Evolutionary conservation across 1,139 yeast species (phyloP), one percentile per base, ranked within the genome.

Genomic region (Suhomyces guaymorum): DNA sequence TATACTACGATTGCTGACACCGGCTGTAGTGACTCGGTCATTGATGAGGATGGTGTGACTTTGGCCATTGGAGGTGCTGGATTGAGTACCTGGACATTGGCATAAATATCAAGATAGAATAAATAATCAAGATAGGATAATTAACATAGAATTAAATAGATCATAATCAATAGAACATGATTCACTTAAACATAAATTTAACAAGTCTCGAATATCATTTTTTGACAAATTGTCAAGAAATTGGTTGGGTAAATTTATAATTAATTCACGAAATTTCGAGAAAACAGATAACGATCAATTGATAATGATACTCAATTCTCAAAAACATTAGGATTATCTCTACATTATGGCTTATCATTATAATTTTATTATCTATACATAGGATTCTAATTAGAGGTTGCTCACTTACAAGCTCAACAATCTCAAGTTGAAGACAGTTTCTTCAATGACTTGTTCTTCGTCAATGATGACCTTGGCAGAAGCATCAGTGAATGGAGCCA

Each of bases 1-100:
- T 86, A 83, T 55, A 86, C 96, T 2, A 82, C 96, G 0, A 77
- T 89, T 23, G 95, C 97, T 0, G 98, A 92, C 53, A 86, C 96
- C 0, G 97, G 96, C 0, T 80, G 89, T 37, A 58, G 78, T 27
- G 83, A 70, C 35, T 46, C 70, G 1, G 49, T 68, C 1, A 28
- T 32, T 0, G 44, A 59, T n/a, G 56, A 48, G 2, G 57, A 54
- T 7, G 30, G 32, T 2, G 47, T 53, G 2, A 37, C 67, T n/a
- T 62, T 66, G 0, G 53, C 81, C 5, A 57, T 82, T 15, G 92
- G 87, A 10, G 94, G 94, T 11, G 82, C 86, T 3, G 94, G 94
- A 2, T 50, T 82, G 17, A 78, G 88, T 28, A 46, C 67, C 9
- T 80, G 81, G 82, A 54, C 54, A 30, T 11, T 24, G 16, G 18